phyloP scores from a whole-genome alignment of 495 filamentous ascomycete genomes.

The Friedmanniomyces endolithicus region DNA sequence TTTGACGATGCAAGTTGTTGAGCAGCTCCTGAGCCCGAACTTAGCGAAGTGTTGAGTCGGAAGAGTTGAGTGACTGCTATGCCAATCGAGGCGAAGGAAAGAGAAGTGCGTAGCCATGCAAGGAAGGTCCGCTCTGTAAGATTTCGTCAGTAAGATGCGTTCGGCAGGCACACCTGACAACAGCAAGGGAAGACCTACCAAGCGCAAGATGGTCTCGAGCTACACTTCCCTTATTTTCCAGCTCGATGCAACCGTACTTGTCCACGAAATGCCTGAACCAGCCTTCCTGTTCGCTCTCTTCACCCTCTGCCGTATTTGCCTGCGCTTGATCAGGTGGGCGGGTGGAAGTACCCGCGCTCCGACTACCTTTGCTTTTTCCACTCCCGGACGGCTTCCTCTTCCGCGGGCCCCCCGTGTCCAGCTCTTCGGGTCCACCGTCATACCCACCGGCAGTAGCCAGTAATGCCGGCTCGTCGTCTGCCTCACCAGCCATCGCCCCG shows the following conservation, averaged over 20 bases:
- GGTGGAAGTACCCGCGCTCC: not conserved
- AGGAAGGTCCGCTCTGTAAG: constrained; percentile 82
- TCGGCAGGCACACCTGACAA: not conserved
- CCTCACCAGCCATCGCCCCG: constrained; percentile 10
- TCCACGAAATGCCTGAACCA: constrained; percentile 45
- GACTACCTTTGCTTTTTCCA: not conserved
- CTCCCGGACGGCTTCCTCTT: not conserved
- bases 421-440: constrained; percentile 7
- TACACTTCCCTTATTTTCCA: constrained; percentile 95
- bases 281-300: constrained; percentile 14
- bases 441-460: constrained; percentile 1
- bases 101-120: constrained; percentile 88
- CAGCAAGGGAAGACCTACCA: constrained; percentile 42
- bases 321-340: not conserved
- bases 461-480: not conserved
- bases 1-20: constrained; percentile 4
- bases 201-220: constrained; percentile 89
- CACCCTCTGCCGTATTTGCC: constrained; percentile 15
- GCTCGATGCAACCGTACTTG: constrained; percentile 70
- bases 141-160: not conserved
- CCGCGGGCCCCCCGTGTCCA: not conserved
- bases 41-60: constrained; percentile 65
- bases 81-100: constrained; percentile 92
- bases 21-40: constrained; percentile 19
- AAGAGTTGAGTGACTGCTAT: constrained; percentile 95